Base-by-base conservation (phyloP, 2,329 filamentous ascomycete genomes). In the Conoideocrella luteorostrata region DNA sequence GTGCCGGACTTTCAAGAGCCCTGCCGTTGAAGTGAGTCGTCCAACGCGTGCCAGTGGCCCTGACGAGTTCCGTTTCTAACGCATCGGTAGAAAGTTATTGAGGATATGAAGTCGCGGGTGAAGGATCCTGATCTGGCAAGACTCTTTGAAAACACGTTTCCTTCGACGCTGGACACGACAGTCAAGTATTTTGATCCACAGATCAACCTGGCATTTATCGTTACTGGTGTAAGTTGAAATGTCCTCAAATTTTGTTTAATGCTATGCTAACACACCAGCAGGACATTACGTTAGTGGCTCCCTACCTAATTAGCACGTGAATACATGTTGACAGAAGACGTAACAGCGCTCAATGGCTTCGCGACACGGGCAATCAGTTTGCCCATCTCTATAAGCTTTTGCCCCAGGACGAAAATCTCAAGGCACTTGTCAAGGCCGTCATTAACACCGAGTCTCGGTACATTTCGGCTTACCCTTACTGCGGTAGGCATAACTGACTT, bases 151-250 rank as follows among this genome's bases (percentile, higher is more conserved):
- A 93, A 93, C 60, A 84, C 85, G 2, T 90, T 86, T 49, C 85
- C 87, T 0, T 91, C 89, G 53, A 91, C 87, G 1, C 68, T 91
- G 17, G 87, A 93, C 56, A 90, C 87, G 1, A 90, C 86, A 2
- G 78, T 93, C 44, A 77, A 82, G 51, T 93, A 86, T 84, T 84
- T 88, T 55, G 78, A 72, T 20, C 63, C 77, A 6, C 74, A 82
- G 36, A 75, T 72, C 3, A 74, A 72, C 26, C 78, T 91, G 53
- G 84, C 80, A 22, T 91, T 90, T 58, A 81, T 91, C 48, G 86
- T 90, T 39, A 91, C 86, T 0, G 87, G 86, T 32, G 86, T 91
- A 56, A 91, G 91, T 48, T 26, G n/a, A n/a, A n/a, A n/a, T n/a
- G n/a, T n/a, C n/a, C n/a, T n/a, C n/a, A n/a, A n/a, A n/a, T n/a